These are phyloP conservation scores for Iris macrosiphon DNA, from an alignment of 106 monocot genomes.

Conservation along the genomic window DNA sequence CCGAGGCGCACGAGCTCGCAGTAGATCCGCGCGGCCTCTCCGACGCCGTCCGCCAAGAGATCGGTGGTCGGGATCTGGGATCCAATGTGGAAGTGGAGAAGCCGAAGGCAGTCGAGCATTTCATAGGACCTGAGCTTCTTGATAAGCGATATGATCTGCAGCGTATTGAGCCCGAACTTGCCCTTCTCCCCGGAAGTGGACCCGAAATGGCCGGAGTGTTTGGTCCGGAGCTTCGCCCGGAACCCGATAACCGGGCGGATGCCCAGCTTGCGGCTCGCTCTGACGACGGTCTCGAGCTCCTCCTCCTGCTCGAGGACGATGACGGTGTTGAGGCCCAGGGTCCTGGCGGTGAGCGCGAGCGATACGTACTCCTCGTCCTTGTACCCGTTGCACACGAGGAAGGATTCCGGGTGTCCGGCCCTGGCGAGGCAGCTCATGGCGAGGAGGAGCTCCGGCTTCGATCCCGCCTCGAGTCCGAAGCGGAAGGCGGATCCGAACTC, in stretches of 20 bases:
- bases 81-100: conserved; percentile 77
- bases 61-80: conserved; percentile 66
- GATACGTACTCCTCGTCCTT: conserved; percentile 92
- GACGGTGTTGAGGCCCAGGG: conserved; percentile 60
- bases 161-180: conserved; percentile 62
- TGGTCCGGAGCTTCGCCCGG: conserved; percentile 73
- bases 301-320: conserved; percentile 87
- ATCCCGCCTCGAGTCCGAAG: conserved; percentile 96
- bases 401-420: conserved; percentile 63
- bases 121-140: conserved; percentile 38
- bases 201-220: conserved; percentile 71
- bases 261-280: conserved; percentile 32
- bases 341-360: conserved; percentile 66
- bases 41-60: conserved; percentile 45
- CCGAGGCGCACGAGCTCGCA: conserved; percentile 63
- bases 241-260: conserved; percentile 68
- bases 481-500: conserved; percentile 63
- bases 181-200: conserved; percentile 79
- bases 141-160: conserved; percentile 56
- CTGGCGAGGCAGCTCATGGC: conserved; percentile 80
- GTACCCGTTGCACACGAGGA: conserved; percentile 97
- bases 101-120: conserved; percentile 79
- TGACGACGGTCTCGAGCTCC: conserved; percentile 55
- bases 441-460: conserved; percentile 93
- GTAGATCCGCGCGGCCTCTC: conserved; percentile 73